Conservation (phyloP, 2,329 filamentous ascomycete species). For the Gremmenia infestans region DNA sequence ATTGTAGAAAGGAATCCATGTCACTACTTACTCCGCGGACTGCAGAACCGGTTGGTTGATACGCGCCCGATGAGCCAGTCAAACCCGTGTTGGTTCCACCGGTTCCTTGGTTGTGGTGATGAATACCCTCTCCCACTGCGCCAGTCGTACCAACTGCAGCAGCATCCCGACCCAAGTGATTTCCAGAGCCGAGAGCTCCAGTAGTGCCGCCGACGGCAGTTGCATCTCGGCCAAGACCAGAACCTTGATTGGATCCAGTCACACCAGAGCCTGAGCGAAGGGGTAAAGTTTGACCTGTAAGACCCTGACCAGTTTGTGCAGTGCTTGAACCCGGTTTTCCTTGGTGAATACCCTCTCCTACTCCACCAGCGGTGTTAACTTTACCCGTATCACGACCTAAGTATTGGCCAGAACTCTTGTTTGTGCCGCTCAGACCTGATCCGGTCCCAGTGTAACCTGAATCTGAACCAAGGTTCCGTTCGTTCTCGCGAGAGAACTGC, state of each 20-base stretch:
- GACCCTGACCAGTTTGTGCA: not conserved
- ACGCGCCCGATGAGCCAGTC: slow-evolving; percentile 34
- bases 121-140: slow-evolving; percentile 13
- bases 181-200: no score
- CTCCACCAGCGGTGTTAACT: slow-evolving; percentile 8
- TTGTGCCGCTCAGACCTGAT: not conserved
- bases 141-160: slow-evolving; percentile 12
- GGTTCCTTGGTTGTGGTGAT: slow-evolving; percentile 13
- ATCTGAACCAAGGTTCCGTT: not conserved
- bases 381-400: slow-evolving; percentile 12
- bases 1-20: no score
- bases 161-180: slow-evolving; percentile 7
- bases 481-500: not conserved
- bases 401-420: slow-evolving; percentile 6
- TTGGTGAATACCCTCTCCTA: slow-evolving; percentile 8
- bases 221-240: no score
- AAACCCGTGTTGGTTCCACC: slow-evolving; percentile 1
- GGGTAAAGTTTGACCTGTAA: slow-evolving; percentile 1
- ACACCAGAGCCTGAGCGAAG: not conserved
- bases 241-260: not conserved
- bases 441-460: not conserved
- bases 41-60: not conserved
- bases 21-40: slow-evolving; percentile 20
- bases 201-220: no score
- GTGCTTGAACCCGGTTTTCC: slow-evolving; percentile 1